Evolutionary conservation across 495 filamentous ascomycete genomes (phyloP), one percentile per base, ranked within the genome.

Genomic region (Rusavskia elegans): DNA sequence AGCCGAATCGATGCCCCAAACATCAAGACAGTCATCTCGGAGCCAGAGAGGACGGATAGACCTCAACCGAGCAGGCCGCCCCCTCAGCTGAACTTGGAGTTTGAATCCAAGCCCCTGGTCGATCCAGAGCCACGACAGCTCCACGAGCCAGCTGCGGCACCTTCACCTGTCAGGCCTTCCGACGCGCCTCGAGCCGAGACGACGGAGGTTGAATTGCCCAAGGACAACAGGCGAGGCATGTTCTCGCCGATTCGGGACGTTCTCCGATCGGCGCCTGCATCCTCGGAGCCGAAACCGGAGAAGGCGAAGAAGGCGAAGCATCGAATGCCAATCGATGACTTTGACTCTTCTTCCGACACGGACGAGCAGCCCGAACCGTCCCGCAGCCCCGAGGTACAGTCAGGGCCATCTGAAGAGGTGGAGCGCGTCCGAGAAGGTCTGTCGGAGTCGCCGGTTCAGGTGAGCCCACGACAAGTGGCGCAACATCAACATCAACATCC

Each of bases 361-460:
- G 64, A 60, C 19, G 48, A 56, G 53, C 21, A 17, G 10, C 40
- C 53, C 36, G 55, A 57, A 53, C 23, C 42, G 53, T 41, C 40
- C 9, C 29, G 32, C 7, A 52, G 27, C 30, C 11, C 8, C 20
- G 30, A 20, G 29, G 29, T 19, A 11, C 48, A 17, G 4, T 38
- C 48, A 50, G 3, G 21, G 30, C 30, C n/a, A 17, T 20, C 48
- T n/a, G 10, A 49, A 41, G 40, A 49, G 13, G 21, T 30, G 35
- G 49, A 65, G 66, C 41, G 44, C 56, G 17, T 61, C 62, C 53
- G 61, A 56, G 73, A 81, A 55, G 70, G 75, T 13, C 63, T 82
- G 52, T 82, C 85, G 0, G 89, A 90, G 59, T 92, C 86, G 7
- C 88, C 88, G 13, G 77, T 88, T 16, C 72, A 85, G 55, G 72